Evolutionary conservation across 305 asterid species (phyloP).

Genomic region (Plantago rigida): DNA sequence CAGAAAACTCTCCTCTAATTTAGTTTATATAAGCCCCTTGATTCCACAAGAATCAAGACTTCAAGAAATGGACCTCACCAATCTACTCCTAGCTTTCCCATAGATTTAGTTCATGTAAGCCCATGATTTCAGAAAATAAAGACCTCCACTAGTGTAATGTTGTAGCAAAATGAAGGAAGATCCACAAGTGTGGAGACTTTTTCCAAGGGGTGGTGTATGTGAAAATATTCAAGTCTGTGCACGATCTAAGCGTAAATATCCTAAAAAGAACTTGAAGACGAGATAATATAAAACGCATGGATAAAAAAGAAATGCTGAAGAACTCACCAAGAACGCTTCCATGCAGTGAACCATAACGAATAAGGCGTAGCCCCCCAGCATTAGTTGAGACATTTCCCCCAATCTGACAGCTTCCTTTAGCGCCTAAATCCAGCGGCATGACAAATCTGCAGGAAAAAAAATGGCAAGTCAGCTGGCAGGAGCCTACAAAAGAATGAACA

Average conservation of each 20-base stretch:
- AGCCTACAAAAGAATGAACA: neutral
- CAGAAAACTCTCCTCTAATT: neutral
- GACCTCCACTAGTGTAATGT: slow-evolving; percentile 3
- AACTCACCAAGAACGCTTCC: slow-evolving; percentile 86
- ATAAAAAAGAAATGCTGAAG: neutral
- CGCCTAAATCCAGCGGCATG: slow-evolving; percentile 98
- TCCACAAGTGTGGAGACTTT: neutral
- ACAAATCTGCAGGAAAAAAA: slow-evolving; percentile 49
- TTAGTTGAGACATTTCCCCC: slow-evolving; percentile 96
- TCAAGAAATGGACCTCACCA: no score
- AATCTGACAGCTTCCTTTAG: slow-evolving; percentile 99
- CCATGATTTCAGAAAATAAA: neutral
- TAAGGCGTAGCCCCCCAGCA: slow-evolving; percentile 96
- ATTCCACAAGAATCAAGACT: no score
- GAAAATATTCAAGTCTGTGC: neutral
- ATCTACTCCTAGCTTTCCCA: no score
- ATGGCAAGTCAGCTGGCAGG: slow-evolving; percentile 5
- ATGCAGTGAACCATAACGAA: slow-evolving; percentile 93
- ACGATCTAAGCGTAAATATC: neutral
- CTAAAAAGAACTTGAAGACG: slow-evolving; percentile 1
- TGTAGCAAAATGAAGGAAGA: neutral
- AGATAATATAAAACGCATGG: slow-evolving; percentile 11
- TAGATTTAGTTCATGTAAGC: neutral
- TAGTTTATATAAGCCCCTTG: no score
- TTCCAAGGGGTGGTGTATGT: neutral